Evolutionary conservation across 225 moss, liverwort and hornwort genomes (phyloP), one percentile per base, ranked within the genome.

Genomic region (Ulota crispa): DNA sequence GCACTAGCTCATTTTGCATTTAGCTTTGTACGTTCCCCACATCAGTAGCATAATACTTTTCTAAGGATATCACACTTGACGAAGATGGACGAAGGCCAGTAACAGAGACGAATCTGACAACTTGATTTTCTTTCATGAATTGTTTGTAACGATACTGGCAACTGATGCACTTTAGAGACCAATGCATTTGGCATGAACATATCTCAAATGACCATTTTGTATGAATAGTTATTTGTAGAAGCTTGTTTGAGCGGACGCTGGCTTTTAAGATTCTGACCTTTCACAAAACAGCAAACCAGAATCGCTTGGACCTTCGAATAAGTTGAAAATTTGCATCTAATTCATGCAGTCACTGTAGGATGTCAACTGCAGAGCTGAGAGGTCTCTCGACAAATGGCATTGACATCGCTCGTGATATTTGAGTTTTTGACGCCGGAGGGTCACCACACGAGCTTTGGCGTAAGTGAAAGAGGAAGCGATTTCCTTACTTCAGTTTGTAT

Each of bases 1-100:
- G 34, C 67, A 53, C 76, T 36, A 34, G 21, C 61, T 77, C 55
- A 41, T 9, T 68, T 15, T 41, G 57, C 70, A 23, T 34, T 18
- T n/a, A 11, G 4, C 36, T 59, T 64, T 18, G 28, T n/a, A 62
- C 7, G 79, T 87, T 87, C 64, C 84, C 82, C 87, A 75, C 70
- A 75, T 85, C 87, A 82, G 87, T 87, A 87, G 82, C 87, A 87
- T 84, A 70, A 82, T 87, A 82, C 60, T 85, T 87, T 87, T 87
- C 87, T 82, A 64, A 27, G 71, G 66, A 82, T 85, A 85, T 85
- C 45, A 23, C n/a, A 55, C 63, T 42, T 27, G 27, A 68, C 1
- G 36, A 77, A 42, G 67, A 67, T 61, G 60, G 59, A 74, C 24
- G 72, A 54, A 23, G 53, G n/a, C n/a, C 7, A 78, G 50, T 31